A percentile compares a stretch with the other conserved stretches of the same genome.
Conservation (phyloP, 2,329 filamentous ascomycete genomes). For the Coniochaeta sp. region DNA sequence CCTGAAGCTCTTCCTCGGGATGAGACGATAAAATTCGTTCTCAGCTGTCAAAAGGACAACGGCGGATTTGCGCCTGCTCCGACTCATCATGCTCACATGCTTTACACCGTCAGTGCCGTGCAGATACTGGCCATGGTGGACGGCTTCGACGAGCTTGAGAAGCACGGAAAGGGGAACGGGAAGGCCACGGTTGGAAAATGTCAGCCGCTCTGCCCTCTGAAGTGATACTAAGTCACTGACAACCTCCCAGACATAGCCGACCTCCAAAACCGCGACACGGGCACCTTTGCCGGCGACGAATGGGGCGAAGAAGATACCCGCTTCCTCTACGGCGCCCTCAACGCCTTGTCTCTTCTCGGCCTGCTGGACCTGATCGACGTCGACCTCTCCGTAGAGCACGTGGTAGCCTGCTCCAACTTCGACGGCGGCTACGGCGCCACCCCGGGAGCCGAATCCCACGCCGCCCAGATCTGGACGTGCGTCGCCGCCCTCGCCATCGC, state of each 20-base stretch:
- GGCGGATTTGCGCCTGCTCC: slow-evolving; percentile 94
- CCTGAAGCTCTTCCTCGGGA: slow-evolving; percentile 75
- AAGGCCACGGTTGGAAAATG: slow-evolving; percentile 72
- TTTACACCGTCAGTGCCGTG: slow-evolving; percentile 91
- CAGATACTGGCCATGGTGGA: slow-evolving; percentile 86
- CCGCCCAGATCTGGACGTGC: slow-evolving; percentile 94
- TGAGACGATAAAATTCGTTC: slow-evolving; percentile 84
- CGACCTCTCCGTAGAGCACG: slow-evolving; percentile 69
- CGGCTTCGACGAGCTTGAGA: slow-evolving; percentile 76
- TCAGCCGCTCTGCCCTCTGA: slow-evolving; percentile 41
- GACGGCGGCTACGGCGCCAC: slow-evolving; percentile 89
- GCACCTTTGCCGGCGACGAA: slow-evolving; percentile 88
- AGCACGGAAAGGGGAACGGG: slow-evolving; percentile 59
- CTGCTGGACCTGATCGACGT: slow-evolving; percentile 70
- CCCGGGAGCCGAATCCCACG: slow-evolving; percentile 88
- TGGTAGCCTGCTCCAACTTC: slow-evolving; percentile 81
- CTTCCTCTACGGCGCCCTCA: slow-evolving; percentile 86
- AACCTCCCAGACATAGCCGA: slow-evolving; percentile 59
- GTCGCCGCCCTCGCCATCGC: slow-evolving; percentile 81
- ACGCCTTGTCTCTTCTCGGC: slow-evolving; percentile 77
- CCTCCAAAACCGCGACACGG: slow-evolving; percentile 73
- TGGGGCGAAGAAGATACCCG: slow-evolving; percentile 96
- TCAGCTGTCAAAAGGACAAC: slow-evolving; percentile 82
- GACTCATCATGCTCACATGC: slow-evolving; percentile 90
- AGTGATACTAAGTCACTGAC: neutral